These are phyloP conservation scores for Cicer pinnatifidum DNA, from an alignment of 306 rosid genomes.

Conservation along the genomic window DNA sequence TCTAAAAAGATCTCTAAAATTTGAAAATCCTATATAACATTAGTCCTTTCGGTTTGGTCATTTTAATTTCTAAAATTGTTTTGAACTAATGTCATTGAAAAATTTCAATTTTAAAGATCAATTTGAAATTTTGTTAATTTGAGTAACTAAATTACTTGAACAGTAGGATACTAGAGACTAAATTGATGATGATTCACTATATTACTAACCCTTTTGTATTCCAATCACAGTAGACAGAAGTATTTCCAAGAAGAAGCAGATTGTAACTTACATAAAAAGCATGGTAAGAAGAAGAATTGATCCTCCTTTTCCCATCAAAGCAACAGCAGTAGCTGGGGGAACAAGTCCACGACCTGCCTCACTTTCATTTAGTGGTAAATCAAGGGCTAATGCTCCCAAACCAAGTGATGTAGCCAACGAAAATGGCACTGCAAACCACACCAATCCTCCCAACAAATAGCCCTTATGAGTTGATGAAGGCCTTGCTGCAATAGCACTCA, in stretches of 20 bases:
- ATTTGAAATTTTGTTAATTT: neutral
- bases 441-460: slow-evolving; percentile 91
- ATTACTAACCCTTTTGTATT: neutral
- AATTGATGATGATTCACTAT: neutral
- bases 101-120: neutral
- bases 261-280: slow-evolving; percentile 83
- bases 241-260: neutral
- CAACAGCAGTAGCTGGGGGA: slow-evolving; percentile 95
- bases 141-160: neutral
- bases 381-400: slow-evolving; percentile 92
- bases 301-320: slow-evolving; percentile 95
- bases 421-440: slow-evolving; percentile 99
- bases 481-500: slow-evolving; percentile 93
- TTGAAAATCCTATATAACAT: neutral
- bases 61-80: neutral
- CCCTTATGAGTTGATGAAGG: slow-evolving; percentile 98
- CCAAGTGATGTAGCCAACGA: slow-evolving; percentile 92
- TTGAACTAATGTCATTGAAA: neutral
- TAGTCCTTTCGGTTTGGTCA: neutral
- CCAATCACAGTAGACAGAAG: slow-evolving; percentile 10
- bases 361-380: slow-evolving; percentile 70
- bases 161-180: neutral
- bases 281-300: slow-evolving; percentile 87
- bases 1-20: too few relatives aligned
- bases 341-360: slow-evolving; percentile 91